Conservation (phyloP, 345 rosid species). For the Hevea brasiliensis region DNA sequence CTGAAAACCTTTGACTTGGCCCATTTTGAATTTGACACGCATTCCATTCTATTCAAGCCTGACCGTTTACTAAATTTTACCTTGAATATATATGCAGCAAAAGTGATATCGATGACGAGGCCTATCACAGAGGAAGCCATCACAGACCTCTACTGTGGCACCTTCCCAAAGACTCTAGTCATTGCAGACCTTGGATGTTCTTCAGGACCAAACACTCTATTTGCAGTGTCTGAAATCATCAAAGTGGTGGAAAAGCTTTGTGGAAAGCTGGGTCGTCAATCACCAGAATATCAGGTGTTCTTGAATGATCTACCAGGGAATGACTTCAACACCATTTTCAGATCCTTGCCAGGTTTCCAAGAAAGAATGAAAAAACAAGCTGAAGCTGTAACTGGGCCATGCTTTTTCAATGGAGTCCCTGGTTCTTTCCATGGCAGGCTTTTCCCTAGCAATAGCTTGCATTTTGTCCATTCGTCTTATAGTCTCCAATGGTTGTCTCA, state of each 20-base stretch:
- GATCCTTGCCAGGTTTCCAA: conserved; percentile 32
- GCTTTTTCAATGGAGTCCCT: conserved; percentile 36
- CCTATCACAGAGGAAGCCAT: conserved; percentile 48
- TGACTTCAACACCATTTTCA: conserved; percentile 52
- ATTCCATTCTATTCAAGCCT: too few species aligned
- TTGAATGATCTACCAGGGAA: conserved; percentile 56
- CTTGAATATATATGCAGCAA: conserved; percentile 24
- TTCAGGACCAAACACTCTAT: conserved; percentile 72
- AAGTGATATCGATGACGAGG: conserved; percentile 44
- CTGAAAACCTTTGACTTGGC: too few species aligned
- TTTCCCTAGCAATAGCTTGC: conserved; percentile 34
- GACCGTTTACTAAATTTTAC: too few species aligned
- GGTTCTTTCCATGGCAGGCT: conserved; percentile 56
- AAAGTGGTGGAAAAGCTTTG: conserved; percentile 23
- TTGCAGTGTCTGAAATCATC: conserved; percentile 37
- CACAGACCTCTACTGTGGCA: conserved; percentile 28
- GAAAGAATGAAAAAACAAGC: conserved; percentile 17
- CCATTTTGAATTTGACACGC: too few species aligned
- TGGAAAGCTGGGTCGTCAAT: conserved; percentile 10
- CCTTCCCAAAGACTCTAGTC: conserved; percentile 40
- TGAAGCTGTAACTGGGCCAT: conserved; percentile 12
- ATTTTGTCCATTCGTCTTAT: conserved; percentile 48
- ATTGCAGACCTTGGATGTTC: conserved; percentile 94
- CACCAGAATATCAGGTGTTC: conserved; percentile 47
- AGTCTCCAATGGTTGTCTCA: conserved; percentile 46